Evolutionary conservation across 495 filamentous ascomycete species (phyloP).

Genomic region (Penicillium egyptiacum): DNA sequence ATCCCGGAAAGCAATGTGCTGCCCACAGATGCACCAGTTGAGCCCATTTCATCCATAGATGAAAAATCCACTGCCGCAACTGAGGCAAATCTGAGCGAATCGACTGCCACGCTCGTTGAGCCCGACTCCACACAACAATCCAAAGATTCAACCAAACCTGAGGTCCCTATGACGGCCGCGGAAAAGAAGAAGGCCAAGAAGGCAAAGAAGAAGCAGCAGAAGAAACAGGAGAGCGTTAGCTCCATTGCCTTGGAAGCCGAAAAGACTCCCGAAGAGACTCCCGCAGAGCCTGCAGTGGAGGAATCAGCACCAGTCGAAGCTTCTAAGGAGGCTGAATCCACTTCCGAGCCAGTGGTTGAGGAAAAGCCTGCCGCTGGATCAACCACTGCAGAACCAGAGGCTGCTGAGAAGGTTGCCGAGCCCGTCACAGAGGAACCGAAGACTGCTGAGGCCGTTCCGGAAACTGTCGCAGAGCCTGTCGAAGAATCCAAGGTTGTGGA

Average conservation of each 20-base stretch:
- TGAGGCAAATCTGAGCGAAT: slow-evolving; percentile 3
- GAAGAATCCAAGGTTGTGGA: slow-evolving; percentile 8
- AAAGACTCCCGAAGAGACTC: slow-evolving; percentile 1
- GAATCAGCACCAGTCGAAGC: slow-evolving; percentile 3
- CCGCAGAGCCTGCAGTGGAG: slow-evolving; percentile 5
- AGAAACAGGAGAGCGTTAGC: slow-evolving; percentile 11
- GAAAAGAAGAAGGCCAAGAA: slow-evolving; percentile 14
- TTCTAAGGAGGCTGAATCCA: slow-evolving; percentile 6
- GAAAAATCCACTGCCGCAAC: not conserved
- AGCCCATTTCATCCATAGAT: not conserved
- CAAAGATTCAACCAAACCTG: slow-evolving; percentile 3
- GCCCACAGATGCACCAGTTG: slow-evolving; percentile 2
- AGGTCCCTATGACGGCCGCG: slow-evolving; percentile 9
- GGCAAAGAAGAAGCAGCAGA: slow-evolving; percentile 12
- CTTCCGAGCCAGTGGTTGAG: slow-evolving; percentile 4
- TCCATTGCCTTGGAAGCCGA: slow-evolving; percentile 6
- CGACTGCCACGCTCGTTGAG: slow-evolving; percentile 9
- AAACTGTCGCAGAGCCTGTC: slow-evolving; percentile 9
- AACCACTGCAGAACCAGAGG: slow-evolving; percentile 14
- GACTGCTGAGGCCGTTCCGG: slow-evolving; percentile 11
- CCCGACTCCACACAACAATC: not conserved
- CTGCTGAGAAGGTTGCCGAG: slow-evolving; percentile 12
- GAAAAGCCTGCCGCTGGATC: slow-evolving; percentile 12
- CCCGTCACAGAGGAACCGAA: not conserved
- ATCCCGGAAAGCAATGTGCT: slow-evolving; percentile 6